Evolutionary conservation across 2,329 filamentous ascomycete species (phyloP).

Genomic region (Fragosphaeria purpurea): DNA sequence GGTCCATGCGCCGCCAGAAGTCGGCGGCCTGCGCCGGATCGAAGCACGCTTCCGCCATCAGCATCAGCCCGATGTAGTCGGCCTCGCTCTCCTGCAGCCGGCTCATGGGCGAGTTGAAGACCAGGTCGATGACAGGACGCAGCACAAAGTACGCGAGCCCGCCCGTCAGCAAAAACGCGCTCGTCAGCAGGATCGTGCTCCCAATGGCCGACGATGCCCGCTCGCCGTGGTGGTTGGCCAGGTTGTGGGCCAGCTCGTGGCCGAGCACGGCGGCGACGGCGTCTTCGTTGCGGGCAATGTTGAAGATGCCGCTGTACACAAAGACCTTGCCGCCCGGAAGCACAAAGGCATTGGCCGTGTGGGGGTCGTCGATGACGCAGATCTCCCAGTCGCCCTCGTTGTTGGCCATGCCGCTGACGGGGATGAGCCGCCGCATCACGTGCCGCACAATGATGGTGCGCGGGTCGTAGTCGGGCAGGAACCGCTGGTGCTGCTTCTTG

Average conservation of each 20-base stretch:
- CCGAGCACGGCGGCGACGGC: slow-evolving; percentile 66
- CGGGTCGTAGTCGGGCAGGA: slow-evolving; percentile 51
- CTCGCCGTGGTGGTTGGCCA: slow-evolving; percentile 60
- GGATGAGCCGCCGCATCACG: slow-evolving; percentile 58
- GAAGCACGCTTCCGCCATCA: slow-evolving; percentile 75
- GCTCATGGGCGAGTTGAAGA: slow-evolving; percentile 58
- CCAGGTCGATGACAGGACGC: slow-evolving; percentile 46
- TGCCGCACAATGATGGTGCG: slow-evolving; percentile 47
- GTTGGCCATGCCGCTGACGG: slow-evolving; percentile 50
- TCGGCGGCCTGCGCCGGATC: slow-evolving; percentile 56
- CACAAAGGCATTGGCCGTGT: slow-evolving; percentile 65
- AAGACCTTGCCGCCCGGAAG: slow-evolving; percentile 73
- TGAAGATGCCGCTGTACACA: slow-evolving; percentile 63
- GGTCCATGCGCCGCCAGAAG: slow-evolving; percentile 60
- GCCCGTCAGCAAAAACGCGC: slow-evolving; percentile 37
- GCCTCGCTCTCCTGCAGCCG: slow-evolving; percentile 67
- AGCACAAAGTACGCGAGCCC: slow-evolving; percentile 30
- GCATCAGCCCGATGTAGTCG: slow-evolving; percentile 71
- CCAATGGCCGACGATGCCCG: slow-evolving; percentile 44
- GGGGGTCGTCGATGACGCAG: slow-evolving; percentile 58
- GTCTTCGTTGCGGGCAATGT: slow-evolving; percentile 56
- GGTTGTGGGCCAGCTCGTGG: slow-evolving; percentile 71
- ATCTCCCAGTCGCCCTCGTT: slow-evolving; percentile 54
- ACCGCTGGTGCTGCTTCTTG: slow-evolving; percentile 37
- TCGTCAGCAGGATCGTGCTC: slow-evolving; percentile 40